Percentiles rank a stretch among this genome's conserved stretches.
Conservation (phyloP, 768 basidiomycete genomes). For the Rhodotorula diobovata region DNA sequence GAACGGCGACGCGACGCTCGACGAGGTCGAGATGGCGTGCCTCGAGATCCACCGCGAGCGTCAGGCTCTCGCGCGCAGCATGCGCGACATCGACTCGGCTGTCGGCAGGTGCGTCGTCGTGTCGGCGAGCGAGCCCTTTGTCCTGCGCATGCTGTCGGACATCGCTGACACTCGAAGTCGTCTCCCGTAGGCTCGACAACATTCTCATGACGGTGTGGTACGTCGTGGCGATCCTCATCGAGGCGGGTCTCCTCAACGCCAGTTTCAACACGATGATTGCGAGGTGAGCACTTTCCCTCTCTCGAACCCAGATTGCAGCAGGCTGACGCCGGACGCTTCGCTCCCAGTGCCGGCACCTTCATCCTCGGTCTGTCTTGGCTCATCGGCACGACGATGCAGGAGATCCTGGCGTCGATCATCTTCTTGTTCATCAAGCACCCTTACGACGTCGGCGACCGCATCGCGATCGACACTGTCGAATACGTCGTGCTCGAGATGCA, state of each 20-base stretch:
- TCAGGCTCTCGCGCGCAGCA: conserved; percentile 72
- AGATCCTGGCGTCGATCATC: conserved; percentile 77
- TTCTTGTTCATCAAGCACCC: conserved; percentile 63
- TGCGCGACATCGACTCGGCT: conserved; percentile 85
- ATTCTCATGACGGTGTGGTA: conserved; percentile 73
- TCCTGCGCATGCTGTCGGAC: not conserved
- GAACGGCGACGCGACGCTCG: conserved; percentile 53
- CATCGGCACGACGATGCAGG: conserved; percentile 65
- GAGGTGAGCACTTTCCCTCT: conserved; percentile 16
- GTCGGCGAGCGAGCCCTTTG: not conserved
- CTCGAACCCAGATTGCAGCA: not conserved
- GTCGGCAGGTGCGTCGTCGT: conserved; percentile 54
- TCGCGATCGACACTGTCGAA: conserved; percentile 52
- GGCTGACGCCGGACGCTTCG: not conserved
- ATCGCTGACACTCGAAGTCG: too few relatives aligned
- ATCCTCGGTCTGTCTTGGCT: conserved; percentile 52
- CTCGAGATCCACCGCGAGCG: conserved; percentile 82
- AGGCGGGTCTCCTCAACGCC: conserved; percentile 69
- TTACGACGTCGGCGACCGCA: conserved; percentile 66
- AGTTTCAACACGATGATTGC: conserved; percentile 36
- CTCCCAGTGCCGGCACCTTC: conserved; percentile 60
- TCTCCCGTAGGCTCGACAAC: conserved; percentile 60
- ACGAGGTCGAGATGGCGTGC: conserved; percentile 58
- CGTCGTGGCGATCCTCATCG: conserved; percentile 66
- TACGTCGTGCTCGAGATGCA: conserved; percentile 54